Evolutionary conservation across 345 rosid genomes (phyloP).

Genomic region (Combretum micranthum): DNA sequence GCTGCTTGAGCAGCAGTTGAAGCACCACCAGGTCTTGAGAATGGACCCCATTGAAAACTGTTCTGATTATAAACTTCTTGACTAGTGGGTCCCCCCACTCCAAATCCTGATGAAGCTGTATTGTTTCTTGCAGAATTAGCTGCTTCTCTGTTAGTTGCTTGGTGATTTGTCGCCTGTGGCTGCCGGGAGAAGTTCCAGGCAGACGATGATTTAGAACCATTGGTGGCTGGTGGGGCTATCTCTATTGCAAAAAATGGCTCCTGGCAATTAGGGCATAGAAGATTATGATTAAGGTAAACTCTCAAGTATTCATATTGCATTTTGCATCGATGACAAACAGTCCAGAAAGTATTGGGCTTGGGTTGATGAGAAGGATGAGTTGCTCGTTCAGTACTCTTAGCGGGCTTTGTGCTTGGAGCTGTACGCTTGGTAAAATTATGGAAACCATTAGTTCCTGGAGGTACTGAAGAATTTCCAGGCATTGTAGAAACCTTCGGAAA

Average conservation of each 20-base stretch:
- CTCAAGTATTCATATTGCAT: conserved; percentile 42
- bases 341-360: conserved; percentile 34
- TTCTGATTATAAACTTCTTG: conserved; percentile 3
- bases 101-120: conserved; percentile 3
- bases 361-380: conserved; percentile 14
- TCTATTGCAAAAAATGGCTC: conserved; percentile 35
- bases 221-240: conserved; percentile 26
- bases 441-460: conserved; percentile 12
- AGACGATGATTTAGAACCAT: conserved; percentile 13
- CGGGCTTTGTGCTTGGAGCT: conserved; percentile 9
- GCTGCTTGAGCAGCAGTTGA: conserved; percentile 15
- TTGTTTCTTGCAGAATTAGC: conserved; percentile 2
- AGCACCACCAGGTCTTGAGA: conserved; percentile 12
- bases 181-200: conserved; percentile 19
- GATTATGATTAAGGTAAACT: conserved; percentile 31
- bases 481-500: conserved; percentile 7
- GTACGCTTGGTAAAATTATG: conserved; percentile 1
- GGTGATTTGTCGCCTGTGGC: conserved; percentile 14
- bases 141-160: not conserved
- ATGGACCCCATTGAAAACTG: conserved; percentile 8
- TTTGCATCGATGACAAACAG: conserved; percentile 36
- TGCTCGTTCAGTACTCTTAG: conserved; percentile 6
- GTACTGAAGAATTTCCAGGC: conserved; percentile 5
- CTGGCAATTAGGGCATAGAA: conserved; percentile 35
- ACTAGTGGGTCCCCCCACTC: conserved; percentile 5